Evolutionary conservation across 352 stramenopile genomes (phyloP).

Genomic region (Globisporangium spiculum): DNA sequence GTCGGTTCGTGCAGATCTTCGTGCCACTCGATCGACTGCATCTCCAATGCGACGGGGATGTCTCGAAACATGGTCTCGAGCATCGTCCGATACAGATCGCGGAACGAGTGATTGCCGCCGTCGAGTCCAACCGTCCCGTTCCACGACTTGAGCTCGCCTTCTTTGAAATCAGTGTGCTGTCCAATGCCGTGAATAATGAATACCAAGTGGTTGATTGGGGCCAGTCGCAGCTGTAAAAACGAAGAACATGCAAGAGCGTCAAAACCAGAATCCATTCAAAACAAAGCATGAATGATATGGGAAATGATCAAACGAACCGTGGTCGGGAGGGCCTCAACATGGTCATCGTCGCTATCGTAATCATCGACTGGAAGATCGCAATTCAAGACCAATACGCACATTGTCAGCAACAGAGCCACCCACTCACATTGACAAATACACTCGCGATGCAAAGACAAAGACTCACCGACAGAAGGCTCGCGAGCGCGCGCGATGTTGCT

Average conservation of each 20-base stretch:
- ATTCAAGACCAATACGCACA: not conserved
- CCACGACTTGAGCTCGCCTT: conserved; percentile 80
- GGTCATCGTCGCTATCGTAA: conserved; percentile 53
- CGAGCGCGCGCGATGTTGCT: conserved; percentile 33
- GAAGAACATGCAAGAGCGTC: not conserved
- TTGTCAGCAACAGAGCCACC: not conserved
- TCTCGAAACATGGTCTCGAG: conserved; percentile 79
- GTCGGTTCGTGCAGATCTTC: conserved; percentile 86
- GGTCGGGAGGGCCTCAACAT: conserved; percentile 66
- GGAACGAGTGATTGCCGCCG: conserved; percentile 77
- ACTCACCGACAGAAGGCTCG: conserved; percentile 31
- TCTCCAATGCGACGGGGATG: conserved; percentile 79
- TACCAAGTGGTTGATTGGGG: conserved; percentile 79
- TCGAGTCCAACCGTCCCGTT: conserved; percentile 67
- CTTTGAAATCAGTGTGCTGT: conserved; percentile 83
- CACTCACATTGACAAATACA: not conserved
- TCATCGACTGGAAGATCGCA: conserved; percentile 12
- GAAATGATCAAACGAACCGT: conserved; percentile 38
- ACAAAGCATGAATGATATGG: not conserved
- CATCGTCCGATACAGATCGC: conserved; percentile 73
- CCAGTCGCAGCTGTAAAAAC: conserved; percentile 52
- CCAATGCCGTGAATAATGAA: conserved; percentile 88
- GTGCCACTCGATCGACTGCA: conserved; percentile 90
- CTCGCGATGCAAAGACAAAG: not conserved
- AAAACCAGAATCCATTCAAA: not conserved